Evolutionary conservation across 129 eudicot species (phyloP), one percentile per base, ranked within the genome.

Genomic region (Lactuca saligna): DNA sequence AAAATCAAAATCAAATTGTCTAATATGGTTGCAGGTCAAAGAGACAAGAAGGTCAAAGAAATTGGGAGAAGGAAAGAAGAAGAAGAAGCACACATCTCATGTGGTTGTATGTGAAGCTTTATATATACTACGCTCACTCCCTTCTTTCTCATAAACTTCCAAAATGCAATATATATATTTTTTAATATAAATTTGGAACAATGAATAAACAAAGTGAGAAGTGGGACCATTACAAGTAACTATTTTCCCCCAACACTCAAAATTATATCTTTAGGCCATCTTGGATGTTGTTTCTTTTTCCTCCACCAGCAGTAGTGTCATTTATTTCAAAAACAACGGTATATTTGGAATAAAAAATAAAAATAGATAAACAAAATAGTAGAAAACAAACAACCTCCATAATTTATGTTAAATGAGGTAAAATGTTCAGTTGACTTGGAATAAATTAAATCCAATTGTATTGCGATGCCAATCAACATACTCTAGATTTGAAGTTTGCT

Each of bases 1-100:
- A 72, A 72, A 76, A 39, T 68, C 46, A 68, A 68, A 68, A 39
- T 68, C 46, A 68, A 68, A 68, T 70, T 69, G 72, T 14, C 54
- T 54, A 37, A 37, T 61, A 17, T 54, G 61, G n/a, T 49, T 35
- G 68, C 5, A 17, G 17, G 42, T 31, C 65, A 64, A 76, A 61
- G 65, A 76, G 65, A 68, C 80, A 76, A 76, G 60, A 53, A 61
- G 51, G 70, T 76, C 65, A 42, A 69, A 25, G 74, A 57, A 58
- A 41, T 10, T 4, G 14, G 9, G 59, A 33, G 32, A 64, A 74
- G 20, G 50, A 53, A 41, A 69, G 38, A 38, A 69, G 31, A 38
- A 69, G 31, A 3, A 55, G 51, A 76, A 76, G 4, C 54, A 69
- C 58, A 69, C 75, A 39, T 33, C 31, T 39, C 65, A 38, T 49